A percentile compares a stretch with the other conserved stretches of the same genome.
Evolutionary conservation across 257 asterid species (phyloP).

Genomic region (Linderniella brevidens): DNA sequence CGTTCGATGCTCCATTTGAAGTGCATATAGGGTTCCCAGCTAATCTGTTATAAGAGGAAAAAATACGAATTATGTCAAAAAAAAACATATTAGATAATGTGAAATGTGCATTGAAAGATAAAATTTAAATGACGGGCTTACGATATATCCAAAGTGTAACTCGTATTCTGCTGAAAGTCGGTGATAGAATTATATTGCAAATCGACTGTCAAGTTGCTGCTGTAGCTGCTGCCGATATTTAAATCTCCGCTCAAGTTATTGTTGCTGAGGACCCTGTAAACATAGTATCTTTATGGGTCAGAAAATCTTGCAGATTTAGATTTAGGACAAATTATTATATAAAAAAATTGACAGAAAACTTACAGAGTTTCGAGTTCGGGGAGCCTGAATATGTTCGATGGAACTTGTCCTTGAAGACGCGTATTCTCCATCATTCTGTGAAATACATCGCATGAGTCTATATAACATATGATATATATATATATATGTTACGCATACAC

Average conservation of each 20-base stretch:
- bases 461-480: too few species aligned
- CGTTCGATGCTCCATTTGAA: slow-evolving; percentile 20
- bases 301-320: too few species aligned
- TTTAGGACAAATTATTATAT: not conserved
- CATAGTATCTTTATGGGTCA: slow-evolving; percentile 1
- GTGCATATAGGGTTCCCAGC: slow-evolving; percentile 52
- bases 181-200: slow-evolving; percentile 49
- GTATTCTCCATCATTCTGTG: slow-evolving; percentile 58
- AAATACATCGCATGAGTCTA: too few species aligned
- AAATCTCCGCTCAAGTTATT: slow-evolving; percentile 46
- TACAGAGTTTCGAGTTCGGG: slow-evolving; percentile 64
- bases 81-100: not conserved
- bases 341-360: slow-evolving; percentile 16
- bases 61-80: slow-evolving; percentile 1
- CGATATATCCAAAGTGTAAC: slow-evolving; percentile 31
- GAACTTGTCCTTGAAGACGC: slow-evolving; percentile 40
- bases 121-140: slow-evolving; percentile 14
- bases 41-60: slow-evolving; percentile 28
- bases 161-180: slow-evolving; percentile 27
- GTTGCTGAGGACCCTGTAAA: slow-evolving; percentile 44
- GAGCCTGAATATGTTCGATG: slow-evolving; percentile 31
- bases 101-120: not conserved
- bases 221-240: slow-evolving; percentile 49
- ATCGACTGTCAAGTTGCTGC: slow-evolving; percentile 44
- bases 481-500: not conserved